Evolutionary conservation across 2,329 filamentous ascomycete species (phyloP), one percentile per base, ranked within the genome.

Genomic region (Neonectria neomacrospora): DNA sequence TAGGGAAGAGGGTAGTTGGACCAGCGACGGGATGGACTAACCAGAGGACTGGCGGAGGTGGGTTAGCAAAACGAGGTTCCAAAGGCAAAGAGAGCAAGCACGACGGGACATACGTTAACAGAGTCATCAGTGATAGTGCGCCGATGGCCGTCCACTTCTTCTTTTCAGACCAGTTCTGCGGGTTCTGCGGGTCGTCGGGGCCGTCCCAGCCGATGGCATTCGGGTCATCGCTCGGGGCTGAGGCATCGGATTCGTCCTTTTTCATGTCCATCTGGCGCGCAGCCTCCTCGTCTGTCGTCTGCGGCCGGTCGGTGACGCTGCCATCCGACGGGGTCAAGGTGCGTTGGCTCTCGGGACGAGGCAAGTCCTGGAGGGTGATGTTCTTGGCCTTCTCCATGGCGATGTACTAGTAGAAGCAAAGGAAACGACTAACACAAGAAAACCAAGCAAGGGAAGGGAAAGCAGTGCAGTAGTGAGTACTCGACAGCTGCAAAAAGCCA

Each of bases 111-210:
- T 62, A 73, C 73, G 69, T 71, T 23, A 74, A 55, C 8, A 74
- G 62, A 2, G 71, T 71, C 71, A 74, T 73, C 16, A 71, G 16
- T 2, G 71, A 77, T 2, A 81, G 74, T 5, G 74, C 71, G 1
- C 70, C 74, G 7, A 81, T 76, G 2, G 76, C 76, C 18, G 73
- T 47, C 63, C 74, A 76, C 37, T 79, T 79, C 71, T 78, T 80
- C 69, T 76, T 80, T 34, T 87, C 73, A 0, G 85, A 76, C 90
- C 90, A 92, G 69, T 91, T 91, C 67, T 85, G 82, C 0, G 91
- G 90, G 67, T 92, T 90, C 5, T 83, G 79, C 6, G 82, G 81
- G 68, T 90, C 88, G 18, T 73, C 67, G 0, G 61, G 60, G 2
- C 71, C 70, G 65, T 73, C 70, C 71, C 71, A 73, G 0, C 62